phyloP scores from a whole-genome alignment of 192 early-diverging fungal species.

The Chytriomyces hyalinus region DNA sequence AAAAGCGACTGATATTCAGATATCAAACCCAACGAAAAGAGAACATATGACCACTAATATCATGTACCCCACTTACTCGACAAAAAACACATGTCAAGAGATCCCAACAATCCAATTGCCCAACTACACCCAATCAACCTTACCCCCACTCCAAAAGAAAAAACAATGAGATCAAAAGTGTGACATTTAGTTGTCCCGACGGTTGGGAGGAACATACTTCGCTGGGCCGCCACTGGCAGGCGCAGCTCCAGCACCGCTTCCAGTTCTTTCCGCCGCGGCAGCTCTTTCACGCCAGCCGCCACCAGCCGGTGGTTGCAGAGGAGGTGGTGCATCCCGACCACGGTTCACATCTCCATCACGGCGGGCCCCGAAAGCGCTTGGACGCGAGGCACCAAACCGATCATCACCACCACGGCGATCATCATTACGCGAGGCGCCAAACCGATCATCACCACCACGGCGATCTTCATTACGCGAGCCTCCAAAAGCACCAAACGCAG shows the following conservation, averaged over 20 bases:
- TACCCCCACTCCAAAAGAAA: too few relatives aligned
- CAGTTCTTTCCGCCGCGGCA: neutral
- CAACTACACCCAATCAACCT: too few relatives aligned
- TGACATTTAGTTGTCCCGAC: too few relatives aligned
- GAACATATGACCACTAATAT: too few relatives aligned
- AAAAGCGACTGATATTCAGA: too few relatives aligned
- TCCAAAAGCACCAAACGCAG: neutral
- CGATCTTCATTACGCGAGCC: neutral
- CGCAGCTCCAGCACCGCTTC: neutral
- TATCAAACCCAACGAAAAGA: too few relatives aligned
- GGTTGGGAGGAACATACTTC: neutral
- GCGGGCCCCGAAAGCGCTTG: neutral
- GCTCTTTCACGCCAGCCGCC: neutral
- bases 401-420: slow-evolving; percentile 5
- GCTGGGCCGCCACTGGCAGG: neutral
- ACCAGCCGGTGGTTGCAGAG: neutral
- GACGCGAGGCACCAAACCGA: slow-evolving; percentile 2
- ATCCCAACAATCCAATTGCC: too few relatives aligned
- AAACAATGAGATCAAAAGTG: too few relatives aligned
- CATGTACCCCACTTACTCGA: too few relatives aligned
- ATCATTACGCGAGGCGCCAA: neutral
- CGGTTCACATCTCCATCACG: neutral
- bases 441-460: slow-evolving; percentile 10
- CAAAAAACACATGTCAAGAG: too few relatives aligned
- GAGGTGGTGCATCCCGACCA: neutral